Evolutionary conservation across 2,329 filamentous ascomycete genomes (phyloP), one percentile per base, ranked within the genome.

Genomic region (Cladorrhinum sp.): DNA sequence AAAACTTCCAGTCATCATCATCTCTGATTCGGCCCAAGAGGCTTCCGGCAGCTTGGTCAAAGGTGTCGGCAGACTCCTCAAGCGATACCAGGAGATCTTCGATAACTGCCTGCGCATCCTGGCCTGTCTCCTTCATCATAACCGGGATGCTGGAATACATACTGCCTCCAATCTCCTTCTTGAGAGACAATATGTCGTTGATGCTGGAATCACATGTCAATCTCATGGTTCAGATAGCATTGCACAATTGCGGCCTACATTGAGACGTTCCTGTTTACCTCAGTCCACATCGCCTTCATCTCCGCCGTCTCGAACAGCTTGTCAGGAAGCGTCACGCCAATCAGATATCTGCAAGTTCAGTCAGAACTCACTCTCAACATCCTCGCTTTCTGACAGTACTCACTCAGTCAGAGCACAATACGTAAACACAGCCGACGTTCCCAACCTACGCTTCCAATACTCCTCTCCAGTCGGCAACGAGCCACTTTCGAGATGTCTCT

Each of bases 141-240:
- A 60, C 36, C 16, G 58, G 58, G 16, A 60, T 50, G n/a, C 57
- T 16, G 53, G 52, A 56, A 42, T 60, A 51, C 21, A 51, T 18
- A 21, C 58, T 51, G 46, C n/a, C 23, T 30, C 26, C 48, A 21
- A 58, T 50, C 30, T 58, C 56, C 5, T 58, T 58, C 55, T 52
- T 58, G n/a, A 58, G 46, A 2, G 48, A 58, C 16, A 58, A n/a
- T 14, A 36, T 23, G n/a, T 58, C 56, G 3, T 58, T 52, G 0
- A 58, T 9, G n/a, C n/a, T n/a, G n/a, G n/a, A n/a, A n/a, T n/a
- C n/a, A n/a, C n/a, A n/a, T n/a, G n/a, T n/a, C n/a, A n/a, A n/a
- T n/a, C n/a, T n/a, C n/a, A n/a, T n/a, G n/a, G n/a, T n/a, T n/a
- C n/a, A n/a, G n/a, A n/a, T n/a, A n/a, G 2, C 7, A 23, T 8